A percentile compares a stretch with the other conserved stretches of the same genome.
These are phyloP conservation scores for Saturnispora gosingensis DNA, from an alignment of 805 yeast genomes.

Conservation along the genomic window DNA sequence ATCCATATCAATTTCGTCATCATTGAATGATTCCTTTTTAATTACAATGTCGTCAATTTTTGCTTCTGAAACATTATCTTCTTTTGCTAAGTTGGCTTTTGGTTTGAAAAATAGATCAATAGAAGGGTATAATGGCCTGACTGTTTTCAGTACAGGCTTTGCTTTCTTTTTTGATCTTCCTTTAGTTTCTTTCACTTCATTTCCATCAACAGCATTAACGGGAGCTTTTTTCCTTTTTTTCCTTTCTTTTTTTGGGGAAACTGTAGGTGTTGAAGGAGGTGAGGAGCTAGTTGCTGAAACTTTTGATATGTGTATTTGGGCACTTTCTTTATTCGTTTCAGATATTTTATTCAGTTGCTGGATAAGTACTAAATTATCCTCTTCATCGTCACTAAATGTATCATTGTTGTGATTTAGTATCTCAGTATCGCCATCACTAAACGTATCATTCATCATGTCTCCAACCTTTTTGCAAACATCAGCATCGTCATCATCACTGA, in stretches of 20 bases:
- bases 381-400: slow-evolving; percentile 6
- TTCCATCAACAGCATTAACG: background rate
- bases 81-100: background rate
- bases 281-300: background rate
- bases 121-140: slow-evolving; percentile 7
- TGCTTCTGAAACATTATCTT: background rate
- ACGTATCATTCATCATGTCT: background rate
- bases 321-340: background rate
- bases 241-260: background rate
- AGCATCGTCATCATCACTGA: slow-evolving; percentile 5
- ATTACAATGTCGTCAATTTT: background rate
- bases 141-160: background rate
- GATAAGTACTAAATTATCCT: background rate
- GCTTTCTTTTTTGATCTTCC: background rate
- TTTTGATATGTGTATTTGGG: background rate
- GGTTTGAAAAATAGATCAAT: slow-evolving; percentile 6
- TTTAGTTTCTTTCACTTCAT: background rate
- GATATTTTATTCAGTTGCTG: slow-evolving; percentile 1
- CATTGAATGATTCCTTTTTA: background rate
- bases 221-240: background rate
- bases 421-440: slow-evolving; percentile 6
- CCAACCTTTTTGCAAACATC: background rate
- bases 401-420: background rate
- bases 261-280: background rate
- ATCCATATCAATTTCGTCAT: background rate